Base-by-base conservation (phyloP, 345 rosid genomes). In the Microthlaspi erraticum region DNA sequence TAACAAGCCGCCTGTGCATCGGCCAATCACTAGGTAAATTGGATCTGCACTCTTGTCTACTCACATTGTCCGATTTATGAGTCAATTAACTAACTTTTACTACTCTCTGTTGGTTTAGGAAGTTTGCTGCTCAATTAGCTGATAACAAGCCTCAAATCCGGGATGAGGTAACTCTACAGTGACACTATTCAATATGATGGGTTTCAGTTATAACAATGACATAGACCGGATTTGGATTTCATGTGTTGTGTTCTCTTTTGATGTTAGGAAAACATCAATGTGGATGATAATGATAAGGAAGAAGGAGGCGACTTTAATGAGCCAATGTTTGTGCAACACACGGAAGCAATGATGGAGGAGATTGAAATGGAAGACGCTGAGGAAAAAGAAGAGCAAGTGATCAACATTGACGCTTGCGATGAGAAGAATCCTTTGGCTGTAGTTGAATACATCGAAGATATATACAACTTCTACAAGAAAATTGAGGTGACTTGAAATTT, bases 271-370 rank as follows among this genome's bases (percentile, higher is more conserved):
- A 48, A 77, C 78, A 56, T 73, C 43, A 87, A 87, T 80, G 87
- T 26, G 39, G 90, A 90, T 7, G 80, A 78, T 39, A 31, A 38
- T 57, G 59, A 48, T 20, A 41, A 58, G 60, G 72, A 73, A 38
- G 65, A 66, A 67, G 48, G 34, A 8, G 36, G 41, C 18, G 84
- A 86, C 55, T 81, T 68, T 37, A 77, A 77, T 26, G 87, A 71
- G 65, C 93, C 98, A 4, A 83, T 86, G 88, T 89, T 81, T 74
- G 89, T 89, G 20, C 97, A 87, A 48, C 93, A 85, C 69, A 85
- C 93, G 9, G 93, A 88, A 81, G 89, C 93, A 72, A 86, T 90
- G 89, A 60, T 87, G 77, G 96, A 86, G 18, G 96, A 92, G 77
- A 88, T 83, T 72, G 91, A 88, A 83, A 86, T 88, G 97, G 96